phyloP scores from a whole-genome alignment of 2,329 filamentous ascomycete species.

The Aspergillus thermomutatus region DNA sequence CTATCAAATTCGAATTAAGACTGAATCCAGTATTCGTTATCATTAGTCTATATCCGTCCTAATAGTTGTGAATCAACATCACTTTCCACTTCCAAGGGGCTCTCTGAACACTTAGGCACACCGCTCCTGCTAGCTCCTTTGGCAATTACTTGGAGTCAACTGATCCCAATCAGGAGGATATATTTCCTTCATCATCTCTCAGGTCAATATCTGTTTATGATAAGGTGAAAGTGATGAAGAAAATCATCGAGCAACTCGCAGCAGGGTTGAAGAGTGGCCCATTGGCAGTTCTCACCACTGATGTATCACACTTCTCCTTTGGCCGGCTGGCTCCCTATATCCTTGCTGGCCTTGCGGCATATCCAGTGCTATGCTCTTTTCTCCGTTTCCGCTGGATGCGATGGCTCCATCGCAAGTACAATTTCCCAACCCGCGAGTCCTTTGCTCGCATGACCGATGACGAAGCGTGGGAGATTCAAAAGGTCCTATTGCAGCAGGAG shows the following conservation, averaged over 20 bases:
- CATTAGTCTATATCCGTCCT: background rate
- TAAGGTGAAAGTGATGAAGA: background rate
- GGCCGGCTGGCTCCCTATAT: constrained; percentile 21
- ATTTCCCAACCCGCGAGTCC: constrained; percentile 45
- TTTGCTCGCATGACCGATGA: constrained; percentile 53
- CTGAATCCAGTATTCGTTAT: background rate
- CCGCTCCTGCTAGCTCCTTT: background rate
- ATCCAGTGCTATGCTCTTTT: constrained; percentile 24
- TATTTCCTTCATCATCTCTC: background rate
- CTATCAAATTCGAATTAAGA: background rate
- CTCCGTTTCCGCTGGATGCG: constrained; percentile 35
- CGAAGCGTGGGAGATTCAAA: constrained; percentile 52
- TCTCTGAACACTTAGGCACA: background rate
- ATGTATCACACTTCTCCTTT: background rate
- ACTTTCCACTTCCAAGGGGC: background rate
- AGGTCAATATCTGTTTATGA: background rate
- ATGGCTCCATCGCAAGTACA: constrained; percentile 39
- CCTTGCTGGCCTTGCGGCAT: constrained; percentile 21
- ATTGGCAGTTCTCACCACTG: background rate
- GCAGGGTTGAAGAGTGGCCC: background rate
- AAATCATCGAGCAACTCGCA: background rate
- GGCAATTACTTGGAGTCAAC: background rate
- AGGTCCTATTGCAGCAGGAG: constrained; percentile 47
- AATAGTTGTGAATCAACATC: background rate
- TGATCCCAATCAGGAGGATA: background rate